Evolutionary conservation across 164 flowering plant genomes (phyloP).

Genomic region (Magnolia kwangsiensis): DNA sequence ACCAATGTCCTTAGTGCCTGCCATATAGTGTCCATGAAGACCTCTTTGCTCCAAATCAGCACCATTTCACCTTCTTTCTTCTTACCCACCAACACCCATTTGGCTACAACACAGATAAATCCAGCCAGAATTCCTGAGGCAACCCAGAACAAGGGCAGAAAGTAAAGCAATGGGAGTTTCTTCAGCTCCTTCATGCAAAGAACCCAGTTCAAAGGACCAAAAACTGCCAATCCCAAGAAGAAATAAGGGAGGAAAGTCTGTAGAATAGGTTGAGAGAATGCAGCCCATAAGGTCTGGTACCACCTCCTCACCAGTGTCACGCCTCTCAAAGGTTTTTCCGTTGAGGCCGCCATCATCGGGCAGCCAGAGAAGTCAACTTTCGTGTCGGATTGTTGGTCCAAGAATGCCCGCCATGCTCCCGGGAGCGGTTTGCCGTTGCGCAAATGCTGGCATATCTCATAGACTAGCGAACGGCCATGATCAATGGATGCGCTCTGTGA

Average conservation of each 20-base stretch:
- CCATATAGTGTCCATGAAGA: constrained; percentile 69
- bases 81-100: constrained; percentile 62
- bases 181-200: constrained; percentile 30
- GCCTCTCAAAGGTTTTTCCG: constrained; percentile 16
- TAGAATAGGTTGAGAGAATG: constrained; percentile 51
- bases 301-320: constrained; percentile 52
- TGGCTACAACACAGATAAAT: constrained; percentile 42
- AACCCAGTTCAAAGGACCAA: constrained; percentile 36
- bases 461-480: constrained; percentile 73
- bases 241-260: constrained; percentile 60
- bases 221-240: constrained; percentile 47
- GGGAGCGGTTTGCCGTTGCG: constrained; percentile 60
- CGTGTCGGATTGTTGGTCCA: constrained; percentile 65
- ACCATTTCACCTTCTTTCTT: constrained; percentile 50
- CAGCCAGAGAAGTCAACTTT: constrained; percentile 73
- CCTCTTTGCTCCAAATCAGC: constrained; percentile 50
- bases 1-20: constrained; percentile 62
- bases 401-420: constrained; percentile 58
- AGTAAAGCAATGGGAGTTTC: constrained; percentile 35
- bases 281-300: constrained; percentile 47
- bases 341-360: constrained; percentile 52
- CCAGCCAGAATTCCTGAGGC: constrained; percentile 47
- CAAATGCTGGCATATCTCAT: constrained; percentile 72
- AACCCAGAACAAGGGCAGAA: constrained; percentile 57
- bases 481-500: constrained; percentile 76